phyloP scores from a whole-genome alignment of 2,329 filamentous ascomycete genomes.

The Hypoxylon sp. region DNA sequence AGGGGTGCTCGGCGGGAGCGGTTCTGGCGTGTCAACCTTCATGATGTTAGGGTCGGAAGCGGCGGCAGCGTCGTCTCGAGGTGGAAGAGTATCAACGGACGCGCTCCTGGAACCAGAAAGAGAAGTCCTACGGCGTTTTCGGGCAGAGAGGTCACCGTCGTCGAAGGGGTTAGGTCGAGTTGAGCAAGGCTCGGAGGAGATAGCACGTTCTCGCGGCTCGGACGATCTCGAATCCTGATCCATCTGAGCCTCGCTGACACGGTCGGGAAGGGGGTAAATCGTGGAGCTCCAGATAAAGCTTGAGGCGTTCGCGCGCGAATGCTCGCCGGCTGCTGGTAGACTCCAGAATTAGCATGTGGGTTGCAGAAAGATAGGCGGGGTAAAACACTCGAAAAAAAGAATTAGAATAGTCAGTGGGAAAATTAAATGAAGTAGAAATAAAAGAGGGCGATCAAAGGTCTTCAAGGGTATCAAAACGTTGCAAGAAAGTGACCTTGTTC shows the following conservation, averaged over 20 bases:
- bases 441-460: conserved; percentile 41
- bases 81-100: conserved; percentile 63
- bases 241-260: conserved; percentile 69
- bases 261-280: conserved; percentile 58
- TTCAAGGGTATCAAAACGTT: conserved; percentile 42
- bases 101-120: conserved; percentile 68
- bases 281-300: conserved; percentile 63
- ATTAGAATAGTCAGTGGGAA: conserved; percentile 32
- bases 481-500: conserved; percentile 37
- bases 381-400: conserved; percentile 29
- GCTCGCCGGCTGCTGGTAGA: conserved; percentile 64
- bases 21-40: conserved; percentile 59
- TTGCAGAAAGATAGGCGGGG: conserved; percentile 50
- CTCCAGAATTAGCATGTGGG: conserved; percentile 71
- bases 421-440: conserved; percentile 40
- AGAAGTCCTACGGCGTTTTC: conserved; percentile 75
- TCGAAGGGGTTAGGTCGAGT: conserved; percentile 76
- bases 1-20: conserved; percentile 60
- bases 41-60: conserved; percentile 57
- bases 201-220: conserved; percentile 70
- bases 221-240: conserved; percentile 65
- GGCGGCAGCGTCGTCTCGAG: conserved; percentile 49
- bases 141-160: conserved; percentile 68
- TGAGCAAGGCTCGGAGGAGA: conserved; percentile 74
- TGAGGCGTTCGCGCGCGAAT: conserved; percentile 66